A percentile compares a stretch with the other conserved stretches of the same genome.
These are phyloP conservation scores for Vigna radiata DNA, from an alignment of 306 rosid species.

Conservation along the genomic window DNA sequence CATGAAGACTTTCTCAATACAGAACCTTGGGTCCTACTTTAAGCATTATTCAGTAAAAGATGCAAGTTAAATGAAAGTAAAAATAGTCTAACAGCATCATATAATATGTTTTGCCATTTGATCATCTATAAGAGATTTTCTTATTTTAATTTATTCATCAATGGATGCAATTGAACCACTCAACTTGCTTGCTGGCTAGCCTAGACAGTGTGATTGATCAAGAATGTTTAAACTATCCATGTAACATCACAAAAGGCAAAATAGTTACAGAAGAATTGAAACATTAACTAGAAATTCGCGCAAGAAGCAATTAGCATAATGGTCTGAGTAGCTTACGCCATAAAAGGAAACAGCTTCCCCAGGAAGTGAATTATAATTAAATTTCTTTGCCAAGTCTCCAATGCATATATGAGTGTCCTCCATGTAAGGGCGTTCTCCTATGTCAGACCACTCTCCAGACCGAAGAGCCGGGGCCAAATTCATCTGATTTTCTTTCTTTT, in stretches of 20 bases:
- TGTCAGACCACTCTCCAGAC: constrained; percentile 97
- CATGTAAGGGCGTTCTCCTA: constrained; percentile 77
- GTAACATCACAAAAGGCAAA: not conserved
- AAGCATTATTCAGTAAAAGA: not conserved
- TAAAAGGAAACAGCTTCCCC: constrained; percentile 81
- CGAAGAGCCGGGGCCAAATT: constrained; percentile 67
- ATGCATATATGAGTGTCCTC: constrained; percentile 97
- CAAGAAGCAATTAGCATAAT: constrained; percentile 13
- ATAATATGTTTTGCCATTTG: not conserved
- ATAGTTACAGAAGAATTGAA: constrained; percentile 1
- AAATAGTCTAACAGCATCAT: not conserved
- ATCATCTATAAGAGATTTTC: not conserved
- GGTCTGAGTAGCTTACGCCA: constrained; percentile 67
- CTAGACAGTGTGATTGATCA: not conserved
- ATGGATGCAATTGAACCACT: not conserved
- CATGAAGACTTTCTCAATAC: not conserved
- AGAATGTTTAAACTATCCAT: not conserved
- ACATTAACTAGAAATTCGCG: constrained; percentile 25
- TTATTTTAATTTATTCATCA: constrained; percentile 3
- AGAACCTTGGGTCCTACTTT: not conserved
- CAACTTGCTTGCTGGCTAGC: not conserved
- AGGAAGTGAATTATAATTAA: constrained; percentile 48
- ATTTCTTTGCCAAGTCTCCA: constrained; percentile 77
- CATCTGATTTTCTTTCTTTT: constrained; percentile 58
- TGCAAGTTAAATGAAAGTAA: not conserved